phyloP scores from a whole-genome alignment of 1,139 yeast genomes.

The Suhomyces bokatorum region DNA sequence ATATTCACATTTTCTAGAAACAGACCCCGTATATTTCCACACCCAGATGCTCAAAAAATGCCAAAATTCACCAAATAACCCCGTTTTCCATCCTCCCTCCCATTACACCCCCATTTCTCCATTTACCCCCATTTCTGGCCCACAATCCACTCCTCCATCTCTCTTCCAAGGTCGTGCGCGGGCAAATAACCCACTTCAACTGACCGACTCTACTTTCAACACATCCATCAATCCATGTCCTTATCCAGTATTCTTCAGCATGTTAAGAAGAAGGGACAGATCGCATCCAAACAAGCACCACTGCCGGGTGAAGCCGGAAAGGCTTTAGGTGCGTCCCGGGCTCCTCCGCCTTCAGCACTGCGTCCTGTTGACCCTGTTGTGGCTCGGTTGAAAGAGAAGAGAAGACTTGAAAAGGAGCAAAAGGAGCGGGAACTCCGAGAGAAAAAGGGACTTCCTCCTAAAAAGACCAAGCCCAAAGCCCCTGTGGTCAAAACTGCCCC shows the following conservation, averaged over 20 bases:
- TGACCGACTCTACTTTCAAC: not conserved
- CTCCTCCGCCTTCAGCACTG: not conserved
- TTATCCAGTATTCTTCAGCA: conserved; percentile 32
- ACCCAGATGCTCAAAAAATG: not conserved
- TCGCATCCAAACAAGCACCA: conserved; percentile 4
- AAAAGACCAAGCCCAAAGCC: conserved; percentile 15
- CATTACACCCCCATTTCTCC: too few species aligned
- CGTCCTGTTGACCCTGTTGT: conserved; percentile 52
- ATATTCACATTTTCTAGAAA: not conserved
- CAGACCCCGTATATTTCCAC: not conserved
- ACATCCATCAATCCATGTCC: conserved; percentile 17
- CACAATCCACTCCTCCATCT: not conserved
- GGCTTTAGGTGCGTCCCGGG: not conserved
- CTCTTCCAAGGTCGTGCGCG: not conserved
- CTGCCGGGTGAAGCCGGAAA: not conserved
- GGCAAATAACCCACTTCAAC: not conserved
- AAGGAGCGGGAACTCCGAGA: conserved; percentile 36
- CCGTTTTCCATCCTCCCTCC: too few species aligned
- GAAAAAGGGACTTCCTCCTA: conserved; percentile 37
- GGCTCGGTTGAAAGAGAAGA: conserved; percentile 61
- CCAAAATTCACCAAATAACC: too few species aligned
- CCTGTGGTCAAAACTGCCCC: conserved; percentile 10
- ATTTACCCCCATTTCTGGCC: too few species aligned
- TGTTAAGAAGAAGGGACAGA: conserved; percentile 35
- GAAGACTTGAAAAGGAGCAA: conserved; percentile 55